phyloP scores from a whole-genome alignment of 108 stramenopile genomes.

The Skeletonema tropicum region DNA sequence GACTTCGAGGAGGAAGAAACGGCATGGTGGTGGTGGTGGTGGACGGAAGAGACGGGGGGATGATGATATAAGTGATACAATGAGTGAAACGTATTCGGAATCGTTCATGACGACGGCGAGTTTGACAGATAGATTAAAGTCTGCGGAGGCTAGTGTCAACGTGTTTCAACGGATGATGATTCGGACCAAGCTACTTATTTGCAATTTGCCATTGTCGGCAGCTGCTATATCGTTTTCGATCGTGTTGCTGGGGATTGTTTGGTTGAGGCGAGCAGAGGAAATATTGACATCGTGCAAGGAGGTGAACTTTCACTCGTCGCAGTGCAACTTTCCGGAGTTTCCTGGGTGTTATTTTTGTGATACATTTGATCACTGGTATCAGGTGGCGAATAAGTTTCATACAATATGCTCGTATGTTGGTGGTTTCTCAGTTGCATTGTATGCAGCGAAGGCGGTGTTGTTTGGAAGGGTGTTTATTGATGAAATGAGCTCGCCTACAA shows the following conservation, averaged over 20 bases:
- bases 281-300: conserved; percentile 36
- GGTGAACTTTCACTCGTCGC: conserved; percentile 38
- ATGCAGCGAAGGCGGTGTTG: conserved; percentile 60
- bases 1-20: conserved; percentile 2
- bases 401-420: conserved; percentile 58
- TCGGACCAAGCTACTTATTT: conserved; percentile 54
- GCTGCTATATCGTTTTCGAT: conserved; percentile 72
- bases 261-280: conserved; percentile 75
- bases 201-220: conserved; percentile 77
- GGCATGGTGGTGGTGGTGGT: conserved; percentile 13
- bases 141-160: neutral
- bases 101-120: conserved; percentile 27
- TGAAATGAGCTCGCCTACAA: conserved; percentile 80
- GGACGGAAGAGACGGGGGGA: conserved; percentile 14
- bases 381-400: conserved; percentile 61
- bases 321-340: conserved; percentile 46
- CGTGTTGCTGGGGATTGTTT: conserved; percentile 73
- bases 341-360: conserved; percentile 55
- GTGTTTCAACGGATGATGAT: conserved; percentile 7
- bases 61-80: conserved; percentile 10
- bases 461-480: conserved; percentile 66
- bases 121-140: conserved; percentile 9
- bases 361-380: conserved; percentile 32
- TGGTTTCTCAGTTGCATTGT: conserved; percentile 51
- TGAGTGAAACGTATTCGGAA: conserved; percentile 26